Evolutionary conservation across 2,329 filamentous ascomycete genomes (phyloP), one percentile per base, ranked within the genome.

Genomic region (Cordyceps fumosorosea): DNA sequence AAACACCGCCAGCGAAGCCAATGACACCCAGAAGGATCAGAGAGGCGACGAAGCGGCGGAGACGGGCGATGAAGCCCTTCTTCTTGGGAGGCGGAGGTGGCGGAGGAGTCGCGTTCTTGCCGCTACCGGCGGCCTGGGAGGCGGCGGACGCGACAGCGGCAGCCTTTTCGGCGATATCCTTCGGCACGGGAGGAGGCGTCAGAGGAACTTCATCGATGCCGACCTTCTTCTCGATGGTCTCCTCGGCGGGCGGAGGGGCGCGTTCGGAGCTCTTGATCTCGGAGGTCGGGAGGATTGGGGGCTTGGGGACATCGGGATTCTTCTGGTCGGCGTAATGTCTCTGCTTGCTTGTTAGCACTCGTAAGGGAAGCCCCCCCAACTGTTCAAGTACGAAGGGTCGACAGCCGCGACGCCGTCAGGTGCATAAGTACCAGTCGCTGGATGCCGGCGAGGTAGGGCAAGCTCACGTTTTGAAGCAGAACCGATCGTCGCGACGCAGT

Each of bases 1-100:
- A 96, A 61, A 97, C 88, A 67, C 93, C 92, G 66, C 92, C 92
- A 62, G 84, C 90, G 70, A 96, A 99, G 45, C 89, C 87, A 51
- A 96, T 76, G 6, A 86, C 85, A 29, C 89, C 87, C 32, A 97
- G 83, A 51, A 96, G 76, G 65, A 93, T 78, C 55, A 97, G 76
- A 60, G 89, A 90, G 67, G 93, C 77, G 63, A 97, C 77, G 72
- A 92, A 88, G 72, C 88, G 88, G 69, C 90, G 84, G 72, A 96
- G 84, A 63, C 89, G 85, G 66, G 90, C 84, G 73, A 85, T 81
- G 75, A 86, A 81, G 72, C 86, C 80, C 84, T 89, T 80, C 83
- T 85, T 78, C 79, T 80, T 75, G 70, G 72, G 76, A 64, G 75
- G 69, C 22, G 72, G 76, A 64, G 75, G 69, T 20, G 57, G 47